phyloP scores from a whole-genome alignment of 1,284 basidiomycete genomes.

The Cutaneotrichosporon spelunceum region DNA sequence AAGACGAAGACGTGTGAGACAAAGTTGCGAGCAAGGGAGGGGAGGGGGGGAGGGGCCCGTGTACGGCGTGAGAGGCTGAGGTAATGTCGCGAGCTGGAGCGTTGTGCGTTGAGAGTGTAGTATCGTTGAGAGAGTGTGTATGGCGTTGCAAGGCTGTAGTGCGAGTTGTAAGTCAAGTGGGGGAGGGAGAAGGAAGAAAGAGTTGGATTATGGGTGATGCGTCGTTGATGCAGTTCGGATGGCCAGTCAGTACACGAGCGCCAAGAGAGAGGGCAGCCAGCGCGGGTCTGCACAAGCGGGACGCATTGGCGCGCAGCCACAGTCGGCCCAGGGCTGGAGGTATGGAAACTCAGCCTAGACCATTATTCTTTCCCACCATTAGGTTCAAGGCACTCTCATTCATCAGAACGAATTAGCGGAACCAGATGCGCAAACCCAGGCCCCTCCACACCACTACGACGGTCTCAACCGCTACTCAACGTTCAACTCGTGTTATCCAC shows the following conservation, averaged over 20 bases:
- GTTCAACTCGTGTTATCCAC: not conserved
- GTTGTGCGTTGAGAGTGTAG: not conserved
- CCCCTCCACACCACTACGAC: not conserved
- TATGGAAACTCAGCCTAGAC: not conserved
- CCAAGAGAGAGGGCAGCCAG: not conserved
- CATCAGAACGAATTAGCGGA: not conserved
- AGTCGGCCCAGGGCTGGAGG: not conserved
- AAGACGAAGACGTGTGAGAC: not conserved
- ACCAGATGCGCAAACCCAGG: not conserved
- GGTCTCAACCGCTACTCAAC: not conserved
- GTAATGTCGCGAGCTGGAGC: not conserved
- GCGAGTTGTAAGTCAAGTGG: not conserved
- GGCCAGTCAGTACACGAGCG: not conserved
- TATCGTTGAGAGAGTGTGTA: not conserved
- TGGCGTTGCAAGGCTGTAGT: too few species aligned
- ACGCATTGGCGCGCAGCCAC: not conserved
- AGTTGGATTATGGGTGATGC: not conserved
- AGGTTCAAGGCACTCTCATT: not conserved
- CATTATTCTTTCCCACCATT: not conserved
- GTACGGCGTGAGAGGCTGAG: not conserved
- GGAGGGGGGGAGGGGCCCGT: not conserved
- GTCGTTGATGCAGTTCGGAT: not conserved
- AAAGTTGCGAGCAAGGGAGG: not conserved
- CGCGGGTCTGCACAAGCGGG: not conserved
- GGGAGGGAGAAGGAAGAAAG: not conserved